phyloP scores from a whole-genome alignment of 805 yeast genomes.

The Ogataea siamensis region DNA sequence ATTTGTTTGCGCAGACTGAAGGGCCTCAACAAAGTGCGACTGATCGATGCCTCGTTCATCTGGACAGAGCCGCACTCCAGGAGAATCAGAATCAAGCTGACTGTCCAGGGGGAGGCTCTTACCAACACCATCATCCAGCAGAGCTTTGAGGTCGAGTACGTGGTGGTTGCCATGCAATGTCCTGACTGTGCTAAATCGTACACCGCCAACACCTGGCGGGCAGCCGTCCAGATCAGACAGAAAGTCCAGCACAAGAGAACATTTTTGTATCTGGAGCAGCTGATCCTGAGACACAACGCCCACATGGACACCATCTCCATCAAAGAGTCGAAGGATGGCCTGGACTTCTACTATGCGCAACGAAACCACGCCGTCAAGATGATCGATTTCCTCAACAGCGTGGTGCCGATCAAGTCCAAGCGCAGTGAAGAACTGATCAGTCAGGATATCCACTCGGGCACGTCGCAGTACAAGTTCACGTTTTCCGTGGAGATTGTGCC shows the following conservation, averaged over 20 bases:
- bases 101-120: constrained; percentile 97
- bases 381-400: constrained; percentile 84
- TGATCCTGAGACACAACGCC: constrained; percentile 88
- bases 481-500: constrained; percentile 94
- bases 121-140: constrained; percentile 90
- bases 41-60: constrained; percentile 89
- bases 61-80: constrained; percentile 99
- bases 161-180: constrained; percentile 95
- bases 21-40: constrained; percentile 80
- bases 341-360: constrained; percentile 88
- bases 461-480: constrained; percentile 84
- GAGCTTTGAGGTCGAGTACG: constrained; percentile 89
- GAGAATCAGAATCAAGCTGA: constrained; percentile 83
- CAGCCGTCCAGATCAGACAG: constrained; percentile 95
- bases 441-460: constrained; percentile 88
- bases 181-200: constrained; percentile 97
- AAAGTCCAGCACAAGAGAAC: constrained; percentile 97
- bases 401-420: constrained; percentile 79
- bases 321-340: constrained; percentile 89
- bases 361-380: constrained; percentile 90
- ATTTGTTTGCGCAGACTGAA: constrained; percentile 83
- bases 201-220: constrained; percentile 97
- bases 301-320: constrained; percentile 92
- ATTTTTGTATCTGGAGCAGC: constrained; percentile 90
- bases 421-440: constrained; percentile 90